Conservation (phyloP, 805 yeast genomes). For the Candida schatavii region DNA sequence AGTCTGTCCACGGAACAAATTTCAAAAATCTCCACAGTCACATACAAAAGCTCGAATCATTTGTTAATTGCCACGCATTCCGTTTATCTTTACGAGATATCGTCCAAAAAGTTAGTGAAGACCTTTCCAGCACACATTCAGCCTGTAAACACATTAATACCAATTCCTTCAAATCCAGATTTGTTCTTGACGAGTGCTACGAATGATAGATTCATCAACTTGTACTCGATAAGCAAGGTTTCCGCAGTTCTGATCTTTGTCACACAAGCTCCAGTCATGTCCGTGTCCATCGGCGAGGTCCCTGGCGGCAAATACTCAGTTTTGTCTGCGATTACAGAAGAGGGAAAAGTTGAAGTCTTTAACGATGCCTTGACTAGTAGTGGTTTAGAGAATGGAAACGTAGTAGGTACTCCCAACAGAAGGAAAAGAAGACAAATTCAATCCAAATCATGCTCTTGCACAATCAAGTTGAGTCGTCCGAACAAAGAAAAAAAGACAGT, state of each 20-base stretch:
- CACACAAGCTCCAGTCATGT: conserved; percentile 58
- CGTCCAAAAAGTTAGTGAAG: conserved; percentile 37
- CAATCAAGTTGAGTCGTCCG: conserved; percentile 49
- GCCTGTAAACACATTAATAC: conserved; percentile 52
- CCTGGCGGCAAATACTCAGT: conserved; percentile 27
- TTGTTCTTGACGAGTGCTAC: conserved; percentile 67
- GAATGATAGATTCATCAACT: conserved; percentile 79
- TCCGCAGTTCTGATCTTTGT: conserved; percentile 59
- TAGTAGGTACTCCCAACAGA: conserved; percentile 23
- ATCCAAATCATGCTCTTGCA: conserved; percentile 51
- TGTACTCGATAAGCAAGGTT: conserved; percentile 50
- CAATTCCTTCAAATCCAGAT: conserved; percentile 33
- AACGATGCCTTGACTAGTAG: conserved; percentile 25
- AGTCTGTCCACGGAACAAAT: conserved; percentile 26
- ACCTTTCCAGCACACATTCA: conserved; percentile 77
- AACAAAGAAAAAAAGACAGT: conserved; percentile 31
- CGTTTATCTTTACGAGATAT: conserved; percentile 49
- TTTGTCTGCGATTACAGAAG: conserved; percentile 65
- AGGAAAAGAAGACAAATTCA: conserved; percentile 46
- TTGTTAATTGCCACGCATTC: conserved; percentile 67
- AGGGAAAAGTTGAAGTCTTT: conserved; percentile 72
- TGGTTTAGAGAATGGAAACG: conserved; percentile 12
- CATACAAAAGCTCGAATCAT: conserved; percentile 34
- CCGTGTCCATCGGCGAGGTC: conserved; percentile 36
- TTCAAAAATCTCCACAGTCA: conserved; percentile 27